Evolutionary conservation across 2,329 filamentous ascomycete genomes (phyloP), one percentile per base, ranked within the genome.

Genomic region (Fusarium nisikadoi): DNA sequence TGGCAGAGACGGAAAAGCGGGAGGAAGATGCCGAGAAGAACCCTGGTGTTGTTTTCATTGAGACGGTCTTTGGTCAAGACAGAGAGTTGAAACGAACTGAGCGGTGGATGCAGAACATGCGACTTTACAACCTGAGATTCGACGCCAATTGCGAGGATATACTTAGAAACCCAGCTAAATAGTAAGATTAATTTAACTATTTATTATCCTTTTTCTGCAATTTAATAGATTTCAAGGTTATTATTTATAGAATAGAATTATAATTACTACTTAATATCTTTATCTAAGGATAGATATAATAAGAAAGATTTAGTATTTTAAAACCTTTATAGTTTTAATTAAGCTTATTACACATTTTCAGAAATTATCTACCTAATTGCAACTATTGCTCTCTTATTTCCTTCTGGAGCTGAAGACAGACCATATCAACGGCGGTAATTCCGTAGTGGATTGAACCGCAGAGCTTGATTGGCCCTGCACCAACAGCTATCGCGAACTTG

Each of bases 1-100:
- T 2, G 3, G 3, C 20, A n/a, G 19, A 46, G 3, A n/a, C 6
- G 0, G 13, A 3, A 29, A 13, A 5, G 0, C 0, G 1, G 6
- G 29, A 8, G 4, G 3, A 8, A 11, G 4, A 11, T n/a, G 9
- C 0, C 1, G 27, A 29, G 3, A 29, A n/a, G 5, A n/a, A 3
- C 4, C 6, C 6, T 6, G 45, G 27, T 12, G 27, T 47, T 47
- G 13, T 3, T 8, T 47, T 47, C 1, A 20, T 47, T 17, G 27
- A 47, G 2, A 17, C 45, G 19, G 29, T 47, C 0, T 47, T 47
- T n/a, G 27, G 45, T 13, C 1, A 19, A 6, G 45, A 17, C 3
- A 11, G 8, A 13, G 45, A 47, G 19, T 8, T 47, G 45, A 4
- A 16, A 6, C 9, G 14, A 6, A 47, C 27, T 8, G 20, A 29